A percentile compares a stretch with the other conserved stretches of the same genome.
These are phyloP conservation scores for Scheffersomyces insectosa DNA, from an alignment of 1,139 yeast genomes.

Conservation along the genomic window DNA sequence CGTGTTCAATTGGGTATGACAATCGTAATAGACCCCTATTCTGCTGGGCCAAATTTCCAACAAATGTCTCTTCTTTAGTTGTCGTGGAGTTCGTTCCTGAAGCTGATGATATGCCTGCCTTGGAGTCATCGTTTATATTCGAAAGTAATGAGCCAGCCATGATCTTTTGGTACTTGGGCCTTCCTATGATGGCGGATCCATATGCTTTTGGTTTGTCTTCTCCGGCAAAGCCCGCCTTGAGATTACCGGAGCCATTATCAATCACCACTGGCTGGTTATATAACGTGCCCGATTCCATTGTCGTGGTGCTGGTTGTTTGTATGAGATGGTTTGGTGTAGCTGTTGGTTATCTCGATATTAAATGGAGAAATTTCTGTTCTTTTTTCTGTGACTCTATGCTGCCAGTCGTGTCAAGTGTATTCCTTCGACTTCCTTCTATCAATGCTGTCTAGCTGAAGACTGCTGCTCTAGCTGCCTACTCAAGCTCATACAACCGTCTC, in stretches of 20 bases:
- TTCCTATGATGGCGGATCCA: conserved; percentile 61
- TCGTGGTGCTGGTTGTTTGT: not conserved
- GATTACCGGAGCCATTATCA: conserved; percentile 89
- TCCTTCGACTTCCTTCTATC: too few relatives aligned
- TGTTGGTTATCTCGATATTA: too few relatives aligned
- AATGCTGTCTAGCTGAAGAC: too few relatives aligned
- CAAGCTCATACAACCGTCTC: too few relatives aligned
- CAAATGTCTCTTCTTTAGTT: conserved; percentile 46
- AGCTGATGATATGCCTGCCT: not conserved
- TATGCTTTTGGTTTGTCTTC: conserved; percentile 73
- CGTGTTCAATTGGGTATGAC: conserved; percentile 76
- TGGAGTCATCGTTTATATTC: not conserved
- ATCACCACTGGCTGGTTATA: conserved; percentile 87
- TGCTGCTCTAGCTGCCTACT: too few relatives aligned
- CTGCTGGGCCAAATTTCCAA: conserved; percentile 75
- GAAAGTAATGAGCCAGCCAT: conserved; percentile 72
- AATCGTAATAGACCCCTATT: conserved; percentile 73
- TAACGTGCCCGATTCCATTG: conserved; percentile 15
- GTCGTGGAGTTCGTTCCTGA: not conserved
- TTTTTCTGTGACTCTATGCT: not conserved
- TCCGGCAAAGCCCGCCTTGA: conserved; percentile 93
- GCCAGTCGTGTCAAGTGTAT: too few relatives aligned
- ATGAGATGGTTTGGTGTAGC: not conserved
- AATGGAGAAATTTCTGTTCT: not conserved
- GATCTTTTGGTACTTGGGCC: conserved; percentile 78